Base-by-base conservation (phyloP, 73 alveolate species). In the Paramecium pentaurelia region DNA sequence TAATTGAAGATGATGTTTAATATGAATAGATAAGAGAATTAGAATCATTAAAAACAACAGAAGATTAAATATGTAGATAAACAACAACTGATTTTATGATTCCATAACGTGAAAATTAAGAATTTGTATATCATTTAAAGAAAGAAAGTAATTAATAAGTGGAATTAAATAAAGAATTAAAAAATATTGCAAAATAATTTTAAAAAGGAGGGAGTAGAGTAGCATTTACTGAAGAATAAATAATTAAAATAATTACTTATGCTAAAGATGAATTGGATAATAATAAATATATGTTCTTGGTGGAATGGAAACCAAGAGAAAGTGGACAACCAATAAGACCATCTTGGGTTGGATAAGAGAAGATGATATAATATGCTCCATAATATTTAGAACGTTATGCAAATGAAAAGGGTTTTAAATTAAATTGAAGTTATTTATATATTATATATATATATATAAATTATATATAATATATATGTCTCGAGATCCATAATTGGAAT, bases 401-500 rank as follows among this genome's bases (percentile, higher is more conserved):
- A 28, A 54, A 4, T 64, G 84, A 64, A 3, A 28, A 64, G 16
- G 51, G 84, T 32, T 12, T 64, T 64, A 64, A 64, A 34, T 28
- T 9, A 64, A 12, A 28, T 64, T 64, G 84, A 64, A 27, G 12
- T 64, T 8, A 7, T 28, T 60, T n/a, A 22, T 22, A 47, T 47
- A 47, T 18, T 18, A 54, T 3, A 54, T 54, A 18, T 54, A 18
- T 54, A 18, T 54, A 54, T 54, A 54, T 54, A 54, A 54, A 64
- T 64, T 64, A 11, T 28, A 28, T 64, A 14, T 28, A 8, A 64
- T 64, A 28, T 32, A 32, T 28, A 32, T 64, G 51, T 64, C 47
- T 32, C 84, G 84, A 64, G 84, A 64, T 64, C 84, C 84, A 11
- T 42, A 64, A 64, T 25, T 64, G 47, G 84, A 64, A 64, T 34